Evolutionary conservation across 805 yeast species (phyloP), one percentile per base, ranked within the genome.

Genomic region (Torulaspora franciscae): DNA sequence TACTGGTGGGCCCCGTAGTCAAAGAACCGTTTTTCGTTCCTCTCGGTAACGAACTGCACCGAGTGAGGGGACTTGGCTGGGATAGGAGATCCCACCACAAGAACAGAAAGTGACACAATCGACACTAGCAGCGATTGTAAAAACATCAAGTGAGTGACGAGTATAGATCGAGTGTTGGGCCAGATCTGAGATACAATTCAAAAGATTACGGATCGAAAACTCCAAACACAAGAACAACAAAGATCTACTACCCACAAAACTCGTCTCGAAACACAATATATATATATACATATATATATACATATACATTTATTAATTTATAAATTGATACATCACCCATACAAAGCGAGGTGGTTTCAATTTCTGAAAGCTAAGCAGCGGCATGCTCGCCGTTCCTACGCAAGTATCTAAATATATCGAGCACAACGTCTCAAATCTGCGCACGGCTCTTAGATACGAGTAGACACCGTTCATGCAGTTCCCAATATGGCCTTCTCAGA

Each of bases 11-110:
- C 40, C 11, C 45, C 49, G 41, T 50, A 52, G 41, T 52, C 55
- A 43, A 45, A 54, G 42, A 43, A 54, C 35, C 57, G 33, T 38
- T 49, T 56, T 17, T 50, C 47, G 42, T 48, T 49, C 13, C 42
- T 37, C 17, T 48, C 50, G 27, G 51, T 46, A 34, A 54, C 15
- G 27, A 48, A 52, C 34, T 52, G 58, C 19, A 50, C 46, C 40
- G 49, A 50, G 37, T 46, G 42, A 11, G 50, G 44, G 19, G 33
- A 22, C 41, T 50, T 50, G 32, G 56, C 42, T 11, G 56, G 46
- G 33, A 52, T 46, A 13, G 54, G 54, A 24, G 45, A 47, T 22
- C 50, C 44, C 29, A 48, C 34, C 35, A 45, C 52, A 14, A 48
- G 30, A 15, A 43, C 42, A 19, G 34, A 7, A 27, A 40, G 23